Evolutionary conservation across 495 filamentous ascomycete genomes (phyloP).

Genomic region (Lasiosphaeris hirsuta): DNA sequence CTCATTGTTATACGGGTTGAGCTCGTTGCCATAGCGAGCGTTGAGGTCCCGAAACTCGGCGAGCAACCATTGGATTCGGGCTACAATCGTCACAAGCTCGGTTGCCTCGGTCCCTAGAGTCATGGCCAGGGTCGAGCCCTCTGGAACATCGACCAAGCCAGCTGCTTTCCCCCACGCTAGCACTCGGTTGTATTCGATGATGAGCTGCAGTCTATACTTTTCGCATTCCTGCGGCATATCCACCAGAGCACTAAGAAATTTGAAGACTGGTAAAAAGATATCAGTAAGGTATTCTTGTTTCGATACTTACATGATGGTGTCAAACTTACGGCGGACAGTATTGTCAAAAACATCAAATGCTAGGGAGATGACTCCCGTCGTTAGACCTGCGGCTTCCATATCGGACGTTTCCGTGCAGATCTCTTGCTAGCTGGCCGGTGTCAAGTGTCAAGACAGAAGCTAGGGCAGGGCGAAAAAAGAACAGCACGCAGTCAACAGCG

Average conservation of each 20-base stretch:
- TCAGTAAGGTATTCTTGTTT: neutral
- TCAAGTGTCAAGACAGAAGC: neutral
- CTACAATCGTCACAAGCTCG: constrained; percentile 27
- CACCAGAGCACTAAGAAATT: constrained; percentile 30
- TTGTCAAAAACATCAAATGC: constrained; percentile 32
- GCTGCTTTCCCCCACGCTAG: constrained; percentile 34
- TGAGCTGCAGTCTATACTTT: constrained; percentile 31
- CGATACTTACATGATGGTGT: neutral
- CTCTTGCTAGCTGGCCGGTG: neutral
- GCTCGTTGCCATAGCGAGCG: constrained; percentile 30
- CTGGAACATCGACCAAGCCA: constrained; percentile 28
- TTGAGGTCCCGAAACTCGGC: constrained; percentile 32
- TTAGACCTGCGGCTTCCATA: constrained; percentile 22
- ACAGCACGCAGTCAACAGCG: too few relatives aligned
- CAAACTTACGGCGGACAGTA: constrained; percentile 23
- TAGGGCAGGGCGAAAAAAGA: neutral
- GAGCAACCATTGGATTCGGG: constrained; percentile 32
- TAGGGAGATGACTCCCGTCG: constrained; percentile 24
- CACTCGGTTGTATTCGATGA: constrained; percentile 36
- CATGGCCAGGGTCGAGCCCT: constrained; percentile 22
- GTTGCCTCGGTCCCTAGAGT: constrained; percentile 27
- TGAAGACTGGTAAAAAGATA: constrained; percentile 21
- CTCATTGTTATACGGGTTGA: constrained; percentile 8
- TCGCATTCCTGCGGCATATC: constrained; percentile 33
- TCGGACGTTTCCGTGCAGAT: neutral